phyloP scores from a whole-genome alignment of 2,329 filamentous ascomycete species.

The Diplocarpon mali region DNA sequence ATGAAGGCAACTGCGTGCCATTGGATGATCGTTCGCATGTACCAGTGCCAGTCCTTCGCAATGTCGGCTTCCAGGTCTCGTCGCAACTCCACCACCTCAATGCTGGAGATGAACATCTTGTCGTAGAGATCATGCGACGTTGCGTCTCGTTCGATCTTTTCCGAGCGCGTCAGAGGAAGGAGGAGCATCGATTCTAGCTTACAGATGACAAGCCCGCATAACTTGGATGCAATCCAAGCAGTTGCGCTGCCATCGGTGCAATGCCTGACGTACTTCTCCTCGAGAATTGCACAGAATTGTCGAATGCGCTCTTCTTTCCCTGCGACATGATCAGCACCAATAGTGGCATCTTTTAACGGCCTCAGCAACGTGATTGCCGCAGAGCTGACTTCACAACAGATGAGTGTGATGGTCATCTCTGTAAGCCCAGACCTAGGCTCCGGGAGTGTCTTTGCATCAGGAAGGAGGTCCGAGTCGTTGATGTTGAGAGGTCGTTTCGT shows the following conservation, averaged over 20 bases:
- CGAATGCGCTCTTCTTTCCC: constrained; percentile 3
- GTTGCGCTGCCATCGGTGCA: constrained; percentile 1
- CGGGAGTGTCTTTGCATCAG: constrained; percentile 37
- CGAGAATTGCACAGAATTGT: constrained; percentile 1
- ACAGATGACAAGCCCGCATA: constrained; percentile 5
- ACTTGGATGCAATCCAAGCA: constrained; percentile 2
- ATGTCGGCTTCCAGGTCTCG: constrained; percentile 6
- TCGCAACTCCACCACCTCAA: constrained; percentile 6
- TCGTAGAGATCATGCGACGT: constrained; percentile 5
- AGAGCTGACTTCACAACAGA: constrained; percentile 2
- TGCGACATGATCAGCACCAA: background rate
- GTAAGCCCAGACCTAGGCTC: constrained; percentile 39
- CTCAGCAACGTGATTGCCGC: background rate
- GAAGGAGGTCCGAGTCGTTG: constrained; percentile 41
- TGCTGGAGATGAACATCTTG: constrained; percentile 5
- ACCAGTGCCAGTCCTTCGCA: constrained; percentile 8
- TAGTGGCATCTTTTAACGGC: background rate
- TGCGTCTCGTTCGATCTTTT: background rate
- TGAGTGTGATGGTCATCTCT: constrained; percentile 36
- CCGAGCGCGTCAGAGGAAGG: constrained; percentile 1
- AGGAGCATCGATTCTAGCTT: constrained; percentile 4
- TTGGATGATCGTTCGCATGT: constrained; percentile 6
- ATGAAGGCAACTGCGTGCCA: constrained; percentile 8
- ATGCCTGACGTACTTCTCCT: constrained; percentile 4
- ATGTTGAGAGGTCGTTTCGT: constrained; percentile 40